These are phyloP conservation scores for Protomyces pachydermus DNA, from an alignment of 1,139 yeast species.

Conservation along the genomic window DNA sequence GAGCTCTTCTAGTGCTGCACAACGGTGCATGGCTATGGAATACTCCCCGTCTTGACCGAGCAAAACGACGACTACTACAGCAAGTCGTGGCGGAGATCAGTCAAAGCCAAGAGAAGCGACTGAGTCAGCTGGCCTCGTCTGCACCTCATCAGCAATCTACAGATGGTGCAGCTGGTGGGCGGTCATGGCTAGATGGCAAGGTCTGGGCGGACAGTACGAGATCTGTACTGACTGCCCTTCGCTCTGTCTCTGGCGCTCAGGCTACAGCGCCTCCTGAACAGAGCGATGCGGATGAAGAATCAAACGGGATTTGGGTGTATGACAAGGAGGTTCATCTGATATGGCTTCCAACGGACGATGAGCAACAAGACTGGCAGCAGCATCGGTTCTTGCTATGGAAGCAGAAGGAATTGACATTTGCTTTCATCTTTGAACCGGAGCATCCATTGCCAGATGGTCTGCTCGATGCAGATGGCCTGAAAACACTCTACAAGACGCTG, in stretches of 20 bases:
- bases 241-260: not conserved
- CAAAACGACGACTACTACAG: constrained; percentile 1
- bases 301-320: not conserved
- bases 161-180: not conserved
- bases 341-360: not conserved
- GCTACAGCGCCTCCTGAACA: not conserved
- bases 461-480: not conserved
- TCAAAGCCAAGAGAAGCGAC: not conserved
- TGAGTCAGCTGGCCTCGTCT: not conserved
- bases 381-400: not conserved
- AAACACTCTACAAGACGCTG: not conserved
- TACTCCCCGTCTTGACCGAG: not conserved
- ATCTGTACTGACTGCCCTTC: not conserved
- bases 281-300: not conserved
- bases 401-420: not conserved
- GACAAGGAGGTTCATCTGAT: not conserved
- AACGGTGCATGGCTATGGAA: not conserved
- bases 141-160: not conserved
- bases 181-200: constrained; percentile 13
- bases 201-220: constrained; percentile 9
- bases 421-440: not conserved
- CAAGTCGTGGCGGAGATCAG: not conserved
- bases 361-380: not conserved
- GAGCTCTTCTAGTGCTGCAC: not conserved
- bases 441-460: not conserved